Conservation (phyloP, 208 protist genomes). For the Trypanosoma lewisi region DNA sequence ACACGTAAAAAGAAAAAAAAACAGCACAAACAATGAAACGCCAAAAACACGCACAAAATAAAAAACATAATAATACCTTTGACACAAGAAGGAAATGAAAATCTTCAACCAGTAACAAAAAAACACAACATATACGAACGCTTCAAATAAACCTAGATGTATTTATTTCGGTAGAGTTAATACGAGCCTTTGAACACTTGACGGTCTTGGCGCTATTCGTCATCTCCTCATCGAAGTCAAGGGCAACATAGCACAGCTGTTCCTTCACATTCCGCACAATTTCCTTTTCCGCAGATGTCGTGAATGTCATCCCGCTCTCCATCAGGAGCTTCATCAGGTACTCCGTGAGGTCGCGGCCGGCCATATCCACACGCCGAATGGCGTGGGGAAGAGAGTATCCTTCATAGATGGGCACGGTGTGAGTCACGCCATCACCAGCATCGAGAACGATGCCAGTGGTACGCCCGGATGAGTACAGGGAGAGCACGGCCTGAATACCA, state of each 20-base stretch:
- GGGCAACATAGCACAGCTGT: constrained; percentile 88
- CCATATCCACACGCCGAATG: constrained; percentile 85
- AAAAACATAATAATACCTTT: no score
- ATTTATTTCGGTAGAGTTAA: background rate
- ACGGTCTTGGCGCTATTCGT: constrained; percentile 5
- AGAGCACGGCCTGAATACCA: constrained; percentile 96
- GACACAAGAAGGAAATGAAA: no score
- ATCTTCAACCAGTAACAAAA: no score
- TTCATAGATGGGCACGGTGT: constrained; percentile 93
- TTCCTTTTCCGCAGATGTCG: constrained; percentile 94
- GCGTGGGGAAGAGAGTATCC: constrained; percentile 87
- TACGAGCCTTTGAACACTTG: background rate
- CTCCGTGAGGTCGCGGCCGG: constrained; percentile 94
- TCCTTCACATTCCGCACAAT: constrained; percentile 96
- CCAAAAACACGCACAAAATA: no score
- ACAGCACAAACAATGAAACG: no score
- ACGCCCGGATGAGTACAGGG: constrained; percentile 90
- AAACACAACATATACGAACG: no score
- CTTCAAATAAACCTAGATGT: background rate
- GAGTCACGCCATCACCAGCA: constrained; percentile 92
- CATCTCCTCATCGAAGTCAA: constrained; percentile 96
- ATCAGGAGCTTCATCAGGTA: constrained; percentile 94
- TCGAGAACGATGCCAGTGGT: constrained; percentile 92
- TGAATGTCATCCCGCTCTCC: constrained; percentile 93
- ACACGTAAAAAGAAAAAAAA: no score